Evolutionary conservation across 1,139 yeast species (phyloP).

Genomic region (Nakaseomyces kungkrabaensis): DNA sequence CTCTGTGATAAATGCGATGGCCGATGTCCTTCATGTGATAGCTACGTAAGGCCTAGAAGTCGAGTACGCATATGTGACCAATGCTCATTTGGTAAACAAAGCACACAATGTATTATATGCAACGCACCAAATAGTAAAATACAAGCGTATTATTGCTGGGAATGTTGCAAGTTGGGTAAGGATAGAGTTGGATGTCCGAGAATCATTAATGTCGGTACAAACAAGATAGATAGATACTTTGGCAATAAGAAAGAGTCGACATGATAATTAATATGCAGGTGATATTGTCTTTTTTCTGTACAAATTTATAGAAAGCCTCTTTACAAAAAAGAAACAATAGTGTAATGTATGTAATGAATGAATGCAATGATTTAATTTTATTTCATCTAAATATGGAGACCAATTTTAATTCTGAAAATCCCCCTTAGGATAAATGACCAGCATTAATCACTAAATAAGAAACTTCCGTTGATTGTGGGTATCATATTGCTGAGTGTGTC

Average conservation of each 20-base stretch:
- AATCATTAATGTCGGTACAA: slow-evolving; percentile 69
- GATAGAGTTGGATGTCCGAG: slow-evolving; percentile 93
- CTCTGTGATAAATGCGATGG: slow-evolving; percentile 88
- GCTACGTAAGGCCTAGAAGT: slow-evolving; percentile 68
- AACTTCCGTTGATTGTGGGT: slow-evolving; percentile 3
- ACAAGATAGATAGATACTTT: slow-evolving; percentile 57
- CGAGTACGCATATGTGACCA: slow-evolving; percentile 73
- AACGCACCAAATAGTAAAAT: slow-evolving; percentile 42
- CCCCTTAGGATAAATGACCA: background rate
- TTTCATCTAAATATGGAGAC: background rate
- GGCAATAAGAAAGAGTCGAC: slow-evolving; percentile 33
- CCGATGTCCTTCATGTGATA: slow-evolving; percentile 83
- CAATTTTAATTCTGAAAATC: no score
- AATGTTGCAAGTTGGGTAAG: slow-evolving; percentile 71
- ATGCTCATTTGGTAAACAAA: slow-evolving; percentile 65
- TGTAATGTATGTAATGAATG: background rate
- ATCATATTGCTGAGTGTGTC: slow-evolving; percentile 1
- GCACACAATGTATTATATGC: slow-evolving; percentile 65
- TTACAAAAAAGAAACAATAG: background rate
- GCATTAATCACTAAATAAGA: slow-evolving; percentile 3
- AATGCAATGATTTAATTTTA: background rate
- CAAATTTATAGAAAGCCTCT: background rate
- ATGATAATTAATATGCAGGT: background rate
- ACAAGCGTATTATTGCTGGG: slow-evolving; percentile 77
- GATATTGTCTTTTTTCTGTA: background rate